Evolutionary conservation across 2,329 filamentous ascomycete species (phyloP).

Genomic region (Ophiosphaerella korrae): DNA sequence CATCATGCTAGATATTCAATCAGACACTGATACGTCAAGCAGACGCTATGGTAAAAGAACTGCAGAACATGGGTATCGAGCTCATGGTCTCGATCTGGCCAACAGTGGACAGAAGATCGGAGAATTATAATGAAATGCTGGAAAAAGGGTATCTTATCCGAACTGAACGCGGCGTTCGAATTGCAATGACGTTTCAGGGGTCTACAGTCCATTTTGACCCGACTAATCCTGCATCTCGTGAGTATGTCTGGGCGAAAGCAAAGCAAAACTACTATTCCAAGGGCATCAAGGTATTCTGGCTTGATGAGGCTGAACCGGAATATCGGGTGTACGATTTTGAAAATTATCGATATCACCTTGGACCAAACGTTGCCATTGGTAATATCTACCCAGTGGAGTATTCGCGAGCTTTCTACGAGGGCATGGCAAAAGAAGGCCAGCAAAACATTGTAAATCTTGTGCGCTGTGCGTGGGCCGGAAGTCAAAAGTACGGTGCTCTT

Average conservation of each 20-base stretch:
- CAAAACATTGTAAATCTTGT: slow-evolving; percentile 64
- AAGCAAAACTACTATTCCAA: slow-evolving; percentile 66
- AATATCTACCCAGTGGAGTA: slow-evolving; percentile 67
- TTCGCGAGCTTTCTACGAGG: slow-evolving; percentile 65
- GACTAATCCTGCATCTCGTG: slow-evolving; percentile 64
- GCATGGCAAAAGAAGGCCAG: slow-evolving; percentile 59
- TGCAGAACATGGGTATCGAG: slow-evolving; percentile 64
- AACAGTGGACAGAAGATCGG: slow-evolving; percentile 63
- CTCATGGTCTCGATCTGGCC: slow-evolving; percentile 75
- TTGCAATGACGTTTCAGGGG: slow-evolving; percentile 64
- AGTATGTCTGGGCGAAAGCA: slow-evolving; percentile 64
- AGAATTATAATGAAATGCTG: slow-evolving; percentile 67
- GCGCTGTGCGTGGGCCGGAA: slow-evolving; percentile 62
- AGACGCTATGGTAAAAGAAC: slow-evolving; percentile 67
- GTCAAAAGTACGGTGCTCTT: slow-evolving; percentile 67
- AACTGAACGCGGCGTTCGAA: slow-evolving; percentile 63
- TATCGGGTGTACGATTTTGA: slow-evolving; percentile 70
- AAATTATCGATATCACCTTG: slow-evolving; percentile 65
- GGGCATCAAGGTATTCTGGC: slow-evolving; percentile 69
- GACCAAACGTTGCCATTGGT: slow-evolving; percentile 61
- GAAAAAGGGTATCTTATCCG: slow-evolving; percentile 65
- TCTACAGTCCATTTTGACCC: slow-evolving; percentile 67
- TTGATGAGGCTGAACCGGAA: slow-evolving; percentile 72
- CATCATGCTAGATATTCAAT: no score
- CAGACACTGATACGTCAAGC: neutral